Evolutionary conservation across 148 eudicot genomes (phyloP).

Genomic region (Arctostaphylos glauca): DNA sequence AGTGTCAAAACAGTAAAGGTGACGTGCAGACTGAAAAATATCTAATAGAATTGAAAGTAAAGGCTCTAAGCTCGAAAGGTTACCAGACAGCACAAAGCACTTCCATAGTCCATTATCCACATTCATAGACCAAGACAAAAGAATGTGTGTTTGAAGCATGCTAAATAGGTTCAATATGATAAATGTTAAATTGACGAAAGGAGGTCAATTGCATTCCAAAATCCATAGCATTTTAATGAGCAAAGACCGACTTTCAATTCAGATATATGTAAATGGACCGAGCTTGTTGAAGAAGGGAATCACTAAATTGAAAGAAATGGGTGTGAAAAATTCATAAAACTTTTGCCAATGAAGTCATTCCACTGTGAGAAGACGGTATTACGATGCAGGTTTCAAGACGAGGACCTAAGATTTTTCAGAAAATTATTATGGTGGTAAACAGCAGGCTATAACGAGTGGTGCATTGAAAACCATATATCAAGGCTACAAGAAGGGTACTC

Average conservation of each 20-base stretch:
- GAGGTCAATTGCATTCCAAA: background rate
- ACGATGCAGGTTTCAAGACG: background rate
- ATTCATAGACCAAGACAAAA: background rate
- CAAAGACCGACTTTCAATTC: background rate
- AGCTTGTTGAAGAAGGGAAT: background rate
- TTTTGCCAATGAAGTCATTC: background rate
- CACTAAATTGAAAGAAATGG: background rate
- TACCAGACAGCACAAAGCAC: background rate
- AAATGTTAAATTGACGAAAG: background rate
- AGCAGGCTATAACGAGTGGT: background rate
- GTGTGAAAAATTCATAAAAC: background rate
- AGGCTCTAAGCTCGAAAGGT: too few species aligned
- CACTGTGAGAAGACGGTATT: background rate
- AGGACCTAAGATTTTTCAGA: background rate
- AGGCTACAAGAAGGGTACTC: slow-evolving; percentile 9
- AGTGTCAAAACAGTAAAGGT: too few species aligned
- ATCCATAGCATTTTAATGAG: background rate
- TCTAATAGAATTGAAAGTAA: too few species aligned
- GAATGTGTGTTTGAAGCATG: background rate
- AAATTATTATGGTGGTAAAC: background rate
- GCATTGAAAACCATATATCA: background rate
- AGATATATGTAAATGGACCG: background rate
- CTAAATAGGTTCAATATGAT: background rate
- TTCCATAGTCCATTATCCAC: background rate
- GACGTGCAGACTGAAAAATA: too few species aligned